Evolutionary conservation across 352 stramenopile species (phyloP), one percentile per base, ranked within the genome.

Genomic region (Albugo candida): DNA sequence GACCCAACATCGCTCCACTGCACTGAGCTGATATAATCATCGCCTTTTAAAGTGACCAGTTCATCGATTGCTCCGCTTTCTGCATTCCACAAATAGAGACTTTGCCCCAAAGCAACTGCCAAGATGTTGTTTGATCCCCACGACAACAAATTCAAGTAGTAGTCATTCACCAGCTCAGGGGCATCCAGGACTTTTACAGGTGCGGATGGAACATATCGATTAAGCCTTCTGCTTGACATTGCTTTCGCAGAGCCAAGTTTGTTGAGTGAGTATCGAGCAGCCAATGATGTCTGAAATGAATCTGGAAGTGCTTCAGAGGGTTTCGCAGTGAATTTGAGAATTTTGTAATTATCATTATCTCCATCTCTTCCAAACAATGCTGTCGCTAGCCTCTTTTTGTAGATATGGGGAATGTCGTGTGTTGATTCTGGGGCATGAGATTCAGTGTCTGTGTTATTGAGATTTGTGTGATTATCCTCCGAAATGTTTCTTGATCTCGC

Each of bases 311-410:
- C 83, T 24, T 93, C 78, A 19, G 70, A 78, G n/a, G 94, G 95
- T 35, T 96, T 96, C 38, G 96, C 82, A 43, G 85, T 94, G 61
- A 98, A 99, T 51, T 95, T 95, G 42, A 99, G 77, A 45, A 99
- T 97, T 39, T 96, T 93, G 71, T 94, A 76, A 50, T 85, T 78
- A 17, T 76, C 70, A 27, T 68, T 56, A 36, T 78, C 72, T 18
- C 81, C 63, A 35, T 65, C 64, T 42, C 75, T 66, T 36, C 81
- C 81, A 16, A 96, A 58, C 16, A 97, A 48, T 20, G 73, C 73
- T 44, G 74, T 83, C 36, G 77, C 77, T 36, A 89, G 61, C 24
- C 72, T 63, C 45, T 81, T 81, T 59, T 89, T 85, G 58, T 86
- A 89, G 19, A 83, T 67, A 50, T 78, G 67, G 38, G 81, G 83